Evolutionary conservation across 2,329 filamentous ascomycete genomes (phyloP).

Genomic region (Zymoseptoria brevis): DNA sequence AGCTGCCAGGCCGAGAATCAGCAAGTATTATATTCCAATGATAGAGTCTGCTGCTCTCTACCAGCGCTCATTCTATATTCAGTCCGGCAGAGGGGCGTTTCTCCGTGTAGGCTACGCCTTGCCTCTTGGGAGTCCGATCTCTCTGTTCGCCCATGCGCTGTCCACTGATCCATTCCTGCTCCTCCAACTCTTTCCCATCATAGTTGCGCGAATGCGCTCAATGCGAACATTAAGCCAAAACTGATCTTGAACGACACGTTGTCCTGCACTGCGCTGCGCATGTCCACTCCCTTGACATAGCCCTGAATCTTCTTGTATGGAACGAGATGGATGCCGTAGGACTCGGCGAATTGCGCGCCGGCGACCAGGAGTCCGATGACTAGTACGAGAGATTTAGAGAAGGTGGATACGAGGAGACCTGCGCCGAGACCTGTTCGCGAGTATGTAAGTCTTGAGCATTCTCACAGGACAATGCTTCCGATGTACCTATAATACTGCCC

Average conservation of each 20-base stretch:
- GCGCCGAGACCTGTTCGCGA: conserved; percentile 47
- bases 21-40: background rate
- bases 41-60: background rate
- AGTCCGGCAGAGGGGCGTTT: too few species aligned
- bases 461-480: background rate
- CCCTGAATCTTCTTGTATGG: conserved; percentile 43
- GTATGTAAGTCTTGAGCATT: background rate
- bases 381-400: conserved; percentile 62
- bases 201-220: conserved; percentile 58
- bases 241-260: conserved; percentile 59
- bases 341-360: conserved; percentile 50
- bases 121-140: background rate
- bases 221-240: conserved; percentile 64
- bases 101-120: background rate
- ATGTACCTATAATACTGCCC: conserved; percentile 39
- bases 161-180: background rate
- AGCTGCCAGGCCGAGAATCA: background rate
- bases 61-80: too few species aligned
- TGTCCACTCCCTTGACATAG: conserved; percentile 44
- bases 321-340: conserved; percentile 44
- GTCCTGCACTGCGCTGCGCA: conserved; percentile 46
- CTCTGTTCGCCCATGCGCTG: background rate
- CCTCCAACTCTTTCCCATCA: background rate
- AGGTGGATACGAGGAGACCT: conserved; percentile 59
- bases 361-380: conserved; percentile 58